phyloP scores from a whole-genome alignment of 305 asterid species.

The Fraxinus sp. region DNA sequence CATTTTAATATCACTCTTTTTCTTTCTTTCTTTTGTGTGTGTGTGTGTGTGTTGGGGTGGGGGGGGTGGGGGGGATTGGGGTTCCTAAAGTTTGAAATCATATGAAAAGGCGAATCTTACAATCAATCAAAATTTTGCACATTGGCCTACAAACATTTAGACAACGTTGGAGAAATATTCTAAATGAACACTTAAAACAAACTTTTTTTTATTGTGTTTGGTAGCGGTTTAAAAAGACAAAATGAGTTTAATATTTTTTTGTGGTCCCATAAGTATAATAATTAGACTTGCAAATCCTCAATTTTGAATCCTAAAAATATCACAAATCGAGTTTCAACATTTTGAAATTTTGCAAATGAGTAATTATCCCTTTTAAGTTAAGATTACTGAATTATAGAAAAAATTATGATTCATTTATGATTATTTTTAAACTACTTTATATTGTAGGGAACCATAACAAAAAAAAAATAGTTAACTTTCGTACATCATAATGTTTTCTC shows the following conservation, averaged over 20 bases:
- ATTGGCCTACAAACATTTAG: constrained; percentile 42
- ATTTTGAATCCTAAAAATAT: constrained; percentile 1
- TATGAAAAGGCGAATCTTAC: constrained; percentile 22
- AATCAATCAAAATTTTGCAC: constrained; percentile 30
- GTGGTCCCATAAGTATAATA: constrained; percentile 25
- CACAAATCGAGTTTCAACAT: constrained; percentile 6
- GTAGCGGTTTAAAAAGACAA: constrained; percentile 33
- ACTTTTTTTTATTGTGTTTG: constrained; percentile 30
- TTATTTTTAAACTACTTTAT: no score
- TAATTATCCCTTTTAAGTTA: constrained; percentile 23
- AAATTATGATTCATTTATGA: neutral
- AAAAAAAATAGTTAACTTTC: no score
- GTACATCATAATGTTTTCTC: no score
- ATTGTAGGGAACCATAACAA: no score
- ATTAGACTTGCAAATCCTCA: constrained; percentile 12
- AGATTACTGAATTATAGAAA: neutral
- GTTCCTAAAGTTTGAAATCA: constrained; percentile 13
- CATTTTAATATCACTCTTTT: neutral
- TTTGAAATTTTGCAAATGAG: constrained; percentile 18
- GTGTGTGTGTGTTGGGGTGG: neutral
- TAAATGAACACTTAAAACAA: constrained; percentile 22
- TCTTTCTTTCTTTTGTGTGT: neutral
- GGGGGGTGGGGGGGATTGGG: neutral
- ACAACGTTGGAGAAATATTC: constrained; percentile 30
- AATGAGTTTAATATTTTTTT: constrained; percentile 11